phyloP scores from a whole-genome alignment of 768 basidiomycete genomes.

The Calocybe cyanea region DNA sequence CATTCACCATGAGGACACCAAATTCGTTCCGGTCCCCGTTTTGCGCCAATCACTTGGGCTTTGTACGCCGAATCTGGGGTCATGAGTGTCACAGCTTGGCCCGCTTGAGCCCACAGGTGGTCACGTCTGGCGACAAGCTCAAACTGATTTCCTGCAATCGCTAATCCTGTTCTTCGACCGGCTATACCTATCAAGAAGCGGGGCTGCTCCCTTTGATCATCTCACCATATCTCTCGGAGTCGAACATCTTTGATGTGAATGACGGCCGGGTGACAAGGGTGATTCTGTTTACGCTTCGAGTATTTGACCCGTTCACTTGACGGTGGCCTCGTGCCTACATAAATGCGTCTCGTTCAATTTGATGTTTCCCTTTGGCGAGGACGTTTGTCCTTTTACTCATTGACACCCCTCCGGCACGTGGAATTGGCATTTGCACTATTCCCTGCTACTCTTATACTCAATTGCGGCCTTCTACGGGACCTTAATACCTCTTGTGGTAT shows the following conservation, averaged over 20 bases:
- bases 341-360: constrained; percentile 28
- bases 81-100: constrained; percentile 14
- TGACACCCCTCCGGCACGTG: constrained; percentile 13
- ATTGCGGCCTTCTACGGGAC: constrained; percentile 13
- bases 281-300: constrained; percentile 31
- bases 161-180: constrained; percentile 7
- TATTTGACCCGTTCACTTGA: constrained; percentile 30
- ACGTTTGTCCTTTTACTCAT: constrained; percentile 28
- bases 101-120: constrained; percentile 23
- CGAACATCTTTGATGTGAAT: constrained; percentile 25
- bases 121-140: neutral
- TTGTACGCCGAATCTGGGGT: constrained; percentile 12
- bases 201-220: constrained; percentile 18
- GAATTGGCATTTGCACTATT: constrained; percentile 11
- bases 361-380: constrained; percentile 32
- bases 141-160: constrained; percentile 16
- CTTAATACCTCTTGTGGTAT: constrained; percentile 12
- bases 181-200: constrained; percentile 16
- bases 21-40: constrained; percentile 28
- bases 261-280: constrained; percentile 29
- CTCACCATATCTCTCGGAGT: constrained; percentile 19
- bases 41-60: constrained; percentile 20
- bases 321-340: constrained; percentile 42
- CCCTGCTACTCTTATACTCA: constrained; percentile 20
- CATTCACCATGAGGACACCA: constrained; percentile 26